Evolutionary conservation across 2,329 filamentous ascomycete species (phyloP).

Genomic region (Sphaceloma murrayae): DNA sequence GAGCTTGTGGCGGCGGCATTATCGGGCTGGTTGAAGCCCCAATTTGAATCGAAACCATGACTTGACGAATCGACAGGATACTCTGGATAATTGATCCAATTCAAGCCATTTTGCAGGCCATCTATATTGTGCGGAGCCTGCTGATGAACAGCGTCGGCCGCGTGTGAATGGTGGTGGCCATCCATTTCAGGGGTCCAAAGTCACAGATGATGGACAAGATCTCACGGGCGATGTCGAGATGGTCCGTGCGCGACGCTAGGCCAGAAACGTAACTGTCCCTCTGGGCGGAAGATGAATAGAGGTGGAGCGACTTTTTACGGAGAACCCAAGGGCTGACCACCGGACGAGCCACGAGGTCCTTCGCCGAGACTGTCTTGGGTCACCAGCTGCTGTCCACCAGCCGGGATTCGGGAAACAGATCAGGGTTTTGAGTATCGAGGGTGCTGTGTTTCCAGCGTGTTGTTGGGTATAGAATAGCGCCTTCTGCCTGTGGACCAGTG

Average conservation of each 20-base stretch:
- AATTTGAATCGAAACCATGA: constrained; percentile 17
- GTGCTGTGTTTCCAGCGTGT: neutral
- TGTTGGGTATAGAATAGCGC: neutral
- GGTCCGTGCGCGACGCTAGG: constrained; percentile 17
- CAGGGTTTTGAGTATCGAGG: neutral
- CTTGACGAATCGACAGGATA: constrained; percentile 14
- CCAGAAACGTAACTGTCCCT: constrained; percentile 15
- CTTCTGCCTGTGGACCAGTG: too few relatives aligned
- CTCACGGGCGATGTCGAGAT: too few relatives aligned
- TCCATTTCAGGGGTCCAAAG: constrained; percentile 11
- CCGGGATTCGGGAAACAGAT: neutral
- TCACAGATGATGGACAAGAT: constrained; percentile 1
- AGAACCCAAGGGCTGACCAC: constrained; percentile 3
- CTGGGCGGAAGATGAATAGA: neutral
- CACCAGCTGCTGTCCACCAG: neutral
- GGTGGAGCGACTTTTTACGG: neutral
- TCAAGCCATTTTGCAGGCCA: constrained; percentile 22
- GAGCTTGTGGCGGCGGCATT: constrained; percentile 12
- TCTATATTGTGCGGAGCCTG: constrained; percentile 24
- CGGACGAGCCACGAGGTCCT: constrained; percentile 1
- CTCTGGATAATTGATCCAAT: constrained; percentile 10
- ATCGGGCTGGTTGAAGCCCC: constrained; percentile 17
- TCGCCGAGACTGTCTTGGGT: neutral
- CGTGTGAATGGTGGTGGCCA: constrained; percentile 11
- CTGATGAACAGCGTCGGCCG: constrained; percentile 18